phyloP scores from a whole-genome alignment of 2,329 filamentous ascomycete species.

The Fusarium sp. region DNA sequence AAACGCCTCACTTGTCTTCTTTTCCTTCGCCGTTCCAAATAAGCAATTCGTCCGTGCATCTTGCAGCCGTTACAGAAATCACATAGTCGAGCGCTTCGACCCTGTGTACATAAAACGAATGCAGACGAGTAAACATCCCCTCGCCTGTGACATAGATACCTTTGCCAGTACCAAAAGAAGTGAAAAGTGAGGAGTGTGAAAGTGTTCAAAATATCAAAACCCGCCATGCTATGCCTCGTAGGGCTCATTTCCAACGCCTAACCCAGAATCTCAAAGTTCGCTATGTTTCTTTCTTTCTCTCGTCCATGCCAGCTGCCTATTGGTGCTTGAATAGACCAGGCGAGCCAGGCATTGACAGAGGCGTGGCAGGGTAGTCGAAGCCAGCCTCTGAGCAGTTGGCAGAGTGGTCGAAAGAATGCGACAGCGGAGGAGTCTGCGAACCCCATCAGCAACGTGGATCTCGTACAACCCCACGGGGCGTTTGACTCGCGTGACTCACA shows the following conservation, averaged over 20 bases:
- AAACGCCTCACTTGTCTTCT: conserved; percentile 38
- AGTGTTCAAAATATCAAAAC: conserved; percentile 36
- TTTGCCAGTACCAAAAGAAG: conserved; percentile 21
- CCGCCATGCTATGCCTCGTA: conserved; percentile 36
- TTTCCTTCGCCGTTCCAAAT: conserved; percentile 37
- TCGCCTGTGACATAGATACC: conserved; percentile 15
- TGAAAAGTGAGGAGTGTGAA: conserved; percentile 33
- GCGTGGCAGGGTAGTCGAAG: conserved; percentile 73
- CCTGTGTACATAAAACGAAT: conserved; percentile 28
- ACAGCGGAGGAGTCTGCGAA: conserved; percentile 77
- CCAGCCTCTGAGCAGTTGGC: conserved; percentile 67
- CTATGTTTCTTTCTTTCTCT: conserved; percentile 6
- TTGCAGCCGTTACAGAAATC: conserved; percentile 38
- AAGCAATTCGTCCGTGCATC: conserved; percentile 35
- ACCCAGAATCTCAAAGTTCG: conserved; percentile 30
- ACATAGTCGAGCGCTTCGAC: conserved; percentile 41
- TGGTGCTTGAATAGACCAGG: conserved; percentile 58
- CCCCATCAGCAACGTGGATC: conserved; percentile 59
- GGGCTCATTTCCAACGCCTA: conserved; percentile 35
- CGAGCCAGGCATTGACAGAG: conserved; percentile 76
- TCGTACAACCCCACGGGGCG: conserved; percentile 48
- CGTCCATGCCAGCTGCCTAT: conserved; percentile 9
- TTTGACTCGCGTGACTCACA: conserved; percentile 68
- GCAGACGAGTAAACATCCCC: conserved; percentile 21
- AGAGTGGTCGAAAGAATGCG: conserved; percentile 76